phyloP scores from a whole-genome alignment of 352 stramenopile species.

The Globisporangium recalcitrans region DNA sequence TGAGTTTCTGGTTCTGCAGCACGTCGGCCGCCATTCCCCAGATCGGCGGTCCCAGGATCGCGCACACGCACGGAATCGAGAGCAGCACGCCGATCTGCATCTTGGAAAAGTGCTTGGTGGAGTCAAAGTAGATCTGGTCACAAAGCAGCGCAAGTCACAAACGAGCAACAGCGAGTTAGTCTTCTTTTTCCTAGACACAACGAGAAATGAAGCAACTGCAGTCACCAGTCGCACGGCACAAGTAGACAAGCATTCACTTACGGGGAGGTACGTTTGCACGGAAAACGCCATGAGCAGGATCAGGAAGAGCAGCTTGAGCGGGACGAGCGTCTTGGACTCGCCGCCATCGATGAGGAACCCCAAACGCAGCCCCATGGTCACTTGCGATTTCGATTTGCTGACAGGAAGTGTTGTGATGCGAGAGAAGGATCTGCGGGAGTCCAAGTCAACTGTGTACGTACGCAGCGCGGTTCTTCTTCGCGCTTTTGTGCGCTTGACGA shows the following conservation, averaged over 20 bases:
- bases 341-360: conserved; percentile 59
- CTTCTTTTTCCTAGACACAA: not conserved
- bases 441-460: too few relatives aligned
- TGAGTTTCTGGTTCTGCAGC: conserved; percentile 53
- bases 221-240: too few relatives aligned
- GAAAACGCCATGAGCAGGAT: conserved; percentile 67
- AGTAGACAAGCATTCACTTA: conserved; percentile 10
- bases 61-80: conserved; percentile 60
- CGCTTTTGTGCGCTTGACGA: not conserved
- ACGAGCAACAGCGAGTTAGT: too few relatives aligned
- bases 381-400: too few relatives aligned
- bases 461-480: too few relatives aligned
- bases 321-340: conserved; percentile 51
- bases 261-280: conserved; percentile 59
- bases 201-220: too few relatives aligned
- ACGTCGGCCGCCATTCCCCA: conserved; percentile 41
- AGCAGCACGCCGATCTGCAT: conserved; percentile 75
- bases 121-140: conserved; percentile 60
- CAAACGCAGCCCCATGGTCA: conserved; percentile 22
- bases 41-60: conserved; percentile 59
- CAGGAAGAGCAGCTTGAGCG: conserved; percentile 69
- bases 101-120: conserved; percentile 49
- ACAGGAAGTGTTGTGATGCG: too few relatives aligned
- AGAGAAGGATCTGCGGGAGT: too few relatives aligned
- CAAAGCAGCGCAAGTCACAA: too few relatives aligned